A percentile compares a stretch with the other conserved stretches of the same genome.
Conservation (phyloP, 176 grass and related monocot genomes). For the Oryza australiensis region DNA sequence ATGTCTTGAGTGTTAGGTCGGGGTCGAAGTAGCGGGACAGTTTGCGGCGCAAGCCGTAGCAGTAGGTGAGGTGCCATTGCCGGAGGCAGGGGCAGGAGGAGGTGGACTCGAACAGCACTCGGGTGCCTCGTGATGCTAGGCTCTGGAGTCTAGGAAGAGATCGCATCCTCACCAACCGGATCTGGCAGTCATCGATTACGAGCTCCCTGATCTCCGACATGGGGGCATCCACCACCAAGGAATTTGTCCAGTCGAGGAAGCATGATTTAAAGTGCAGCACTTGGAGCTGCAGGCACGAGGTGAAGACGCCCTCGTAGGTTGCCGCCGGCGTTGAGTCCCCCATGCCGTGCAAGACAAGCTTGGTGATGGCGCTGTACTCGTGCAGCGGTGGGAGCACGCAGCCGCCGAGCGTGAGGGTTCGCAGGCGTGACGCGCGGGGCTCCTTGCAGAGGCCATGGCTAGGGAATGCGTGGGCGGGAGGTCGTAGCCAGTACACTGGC, state of each 20-base stretch:
- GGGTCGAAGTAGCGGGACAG: too few species aligned
- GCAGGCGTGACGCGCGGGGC: background rate
- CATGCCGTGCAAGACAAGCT: slow-evolving; percentile 4
- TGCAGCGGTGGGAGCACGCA: background rate
- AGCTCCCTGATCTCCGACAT: slow-evolving; percentile 10
- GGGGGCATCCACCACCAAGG: background rate
- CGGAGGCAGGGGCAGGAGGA: background rate
- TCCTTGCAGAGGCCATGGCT: slow-evolving; percentile 22
- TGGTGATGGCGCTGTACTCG: background rate
- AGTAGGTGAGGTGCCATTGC: background rate
- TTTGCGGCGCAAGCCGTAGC: too few species aligned
- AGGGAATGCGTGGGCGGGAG: background rate
- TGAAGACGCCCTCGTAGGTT: background rate
- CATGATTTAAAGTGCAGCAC: slow-evolving; percentile 5
- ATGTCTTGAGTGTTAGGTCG: background rate
- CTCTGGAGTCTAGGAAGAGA: slow-evolving; percentile 12
- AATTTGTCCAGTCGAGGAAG: background rate
- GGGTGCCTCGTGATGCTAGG: background rate
- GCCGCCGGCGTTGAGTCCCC: background rate
- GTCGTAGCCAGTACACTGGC: background rate
- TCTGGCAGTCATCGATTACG: background rate
- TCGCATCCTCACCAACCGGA: background rate
- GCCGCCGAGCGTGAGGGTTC: background rate
- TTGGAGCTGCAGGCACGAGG: slow-evolving; percentile 1
- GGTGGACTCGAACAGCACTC: background rate